These are phyloP conservation scores for Bacidia gigantensis DNA, from an alignment of 495 filamentous ascomycete species.

Conservation along the genomic window DNA sequence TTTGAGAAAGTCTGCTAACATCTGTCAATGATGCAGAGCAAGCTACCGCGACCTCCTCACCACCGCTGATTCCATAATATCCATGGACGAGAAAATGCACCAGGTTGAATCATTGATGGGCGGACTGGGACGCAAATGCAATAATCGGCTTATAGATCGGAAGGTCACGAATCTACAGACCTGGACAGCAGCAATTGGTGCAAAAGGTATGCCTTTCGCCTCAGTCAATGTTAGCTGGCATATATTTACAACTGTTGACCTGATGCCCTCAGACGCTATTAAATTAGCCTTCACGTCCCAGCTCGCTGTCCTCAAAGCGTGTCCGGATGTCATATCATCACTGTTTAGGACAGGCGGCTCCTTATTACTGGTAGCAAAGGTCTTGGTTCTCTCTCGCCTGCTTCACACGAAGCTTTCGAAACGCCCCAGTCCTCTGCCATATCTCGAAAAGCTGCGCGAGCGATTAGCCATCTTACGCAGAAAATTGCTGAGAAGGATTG, in stretches of 20 bases:
- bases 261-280: constrained; percentile 18
- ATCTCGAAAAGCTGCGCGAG: constrained; percentile 48
- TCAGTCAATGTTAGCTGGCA: constrained; percentile 1
- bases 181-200: constrained; percentile 37
- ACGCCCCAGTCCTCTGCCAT: constrained; percentile 32
- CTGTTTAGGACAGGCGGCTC: constrained; percentile 45
- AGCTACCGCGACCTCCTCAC: constrained; percentile 86
- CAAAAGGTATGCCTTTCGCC: constrained; percentile 27
- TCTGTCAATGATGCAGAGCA: constrained; percentile 32
- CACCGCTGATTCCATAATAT: constrained; percentile 82
- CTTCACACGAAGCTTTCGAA: constrained; percentile 54
- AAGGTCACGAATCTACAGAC: constrained; percentile 49
- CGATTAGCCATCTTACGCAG: constrained; percentile 46
- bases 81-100: constrained; percentile 70
- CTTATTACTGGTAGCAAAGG: constrained; percentile 58
- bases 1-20: constrained; percentile 1
- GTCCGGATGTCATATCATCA: constrained; percentile 37
- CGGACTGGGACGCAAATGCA: constrained; percentile 64
- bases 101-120: constrained; percentile 54
- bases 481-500: constrained; percentile 50
- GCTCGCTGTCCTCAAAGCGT: constrained; percentile 47
- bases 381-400: constrained; percentile 62
- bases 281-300: constrained; percentile 46
- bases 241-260: no score
- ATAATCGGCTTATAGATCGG: constrained; percentile 52